phyloP scores from a whole-genome alignment of 768 basidiomycete genomes.

The Suillus sp. region DNA sequence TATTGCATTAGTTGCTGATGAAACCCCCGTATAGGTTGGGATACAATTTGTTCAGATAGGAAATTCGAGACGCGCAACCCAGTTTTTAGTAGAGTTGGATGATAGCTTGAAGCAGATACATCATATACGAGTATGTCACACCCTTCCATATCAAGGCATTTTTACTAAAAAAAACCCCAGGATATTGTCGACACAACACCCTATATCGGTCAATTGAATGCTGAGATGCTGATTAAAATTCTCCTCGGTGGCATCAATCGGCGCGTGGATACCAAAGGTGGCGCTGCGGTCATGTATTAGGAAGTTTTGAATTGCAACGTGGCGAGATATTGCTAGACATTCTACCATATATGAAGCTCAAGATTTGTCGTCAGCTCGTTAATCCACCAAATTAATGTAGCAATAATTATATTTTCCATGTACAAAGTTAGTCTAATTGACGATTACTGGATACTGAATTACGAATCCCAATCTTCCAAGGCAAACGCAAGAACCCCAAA shows the following conservation, averaged over 20 bases:
- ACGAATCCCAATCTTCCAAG: conserved; percentile 76
- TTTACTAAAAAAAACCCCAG: conserved; percentile 28
- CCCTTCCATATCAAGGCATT: not conserved
- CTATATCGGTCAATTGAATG: conserved; percentile 45
- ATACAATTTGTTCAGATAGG: conserved; percentile 79
- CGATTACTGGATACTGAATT: not conserved
- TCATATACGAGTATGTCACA: conserved; percentile 44
- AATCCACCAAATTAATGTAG: not conserved
- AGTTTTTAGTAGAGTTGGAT: conserved; percentile 56
- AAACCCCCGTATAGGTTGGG: conserved; percentile 46
- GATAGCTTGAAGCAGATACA: conserved; percentile 48
- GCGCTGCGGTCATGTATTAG: conserved; percentile 24
- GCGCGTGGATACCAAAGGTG: conserved; percentile 42
- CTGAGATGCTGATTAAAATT: conserved; percentile 58
- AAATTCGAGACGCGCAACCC: conserved; percentile 39
- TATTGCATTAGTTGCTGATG: conserved; percentile 6
- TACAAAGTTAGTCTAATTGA: not conserved
- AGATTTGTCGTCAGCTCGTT: not conserved
- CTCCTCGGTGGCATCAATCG: conserved; percentile 69
- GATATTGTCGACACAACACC: conserved; percentile 77
- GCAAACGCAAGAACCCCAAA: conserved; percentile 76
- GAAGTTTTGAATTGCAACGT: not conserved
- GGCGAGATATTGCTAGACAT: not conserved
- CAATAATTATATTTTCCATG: not conserved
- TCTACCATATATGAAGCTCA: not conserved